phyloP scores from a whole-genome alignment of 2,329 filamentous ascomycete genomes.

The Dactylellina sp. region DNA sequence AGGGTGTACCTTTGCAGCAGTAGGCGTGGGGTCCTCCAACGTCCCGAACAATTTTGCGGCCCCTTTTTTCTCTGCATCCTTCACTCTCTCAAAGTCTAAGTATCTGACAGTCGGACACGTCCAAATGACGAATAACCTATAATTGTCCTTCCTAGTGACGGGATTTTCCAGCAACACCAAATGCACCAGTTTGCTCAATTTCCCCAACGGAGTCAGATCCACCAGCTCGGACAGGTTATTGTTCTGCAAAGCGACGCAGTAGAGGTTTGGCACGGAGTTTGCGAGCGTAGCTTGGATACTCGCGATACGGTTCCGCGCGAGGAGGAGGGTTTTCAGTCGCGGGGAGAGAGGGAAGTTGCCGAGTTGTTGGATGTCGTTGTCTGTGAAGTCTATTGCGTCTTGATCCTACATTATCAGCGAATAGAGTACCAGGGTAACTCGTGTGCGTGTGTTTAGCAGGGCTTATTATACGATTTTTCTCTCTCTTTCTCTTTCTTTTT shows the following conservation, averaged over 20 bases:
- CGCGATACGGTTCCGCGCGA: slow-evolving; percentile 87
- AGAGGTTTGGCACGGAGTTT: slow-evolving; percentile 82
- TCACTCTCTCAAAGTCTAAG: slow-evolving; percentile 92
- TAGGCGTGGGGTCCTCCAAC: slow-evolving; percentile 77
- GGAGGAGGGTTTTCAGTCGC: slow-evolving; percentile 85
- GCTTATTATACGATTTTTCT: slow-evolving; percentile 21
- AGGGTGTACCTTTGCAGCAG: slow-evolving; percentile 77
- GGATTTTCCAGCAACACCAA: slow-evolving; percentile 87
- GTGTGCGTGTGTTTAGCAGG: slow-evolving; percentile 58
- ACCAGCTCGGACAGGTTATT: slow-evolving; percentile 87
- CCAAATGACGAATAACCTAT: slow-evolving; percentile 92
- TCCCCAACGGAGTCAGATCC: slow-evolving; percentile 83
- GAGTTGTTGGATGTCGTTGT: slow-evolving; percentile 92
- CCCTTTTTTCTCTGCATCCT: slow-evolving; percentile 80
- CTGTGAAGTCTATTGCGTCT: slow-evolving; percentile 97
- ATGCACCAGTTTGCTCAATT: slow-evolving; percentile 78
- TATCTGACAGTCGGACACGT: slow-evolving; percentile 85
- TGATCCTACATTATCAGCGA: slow-evolving; percentile 65
- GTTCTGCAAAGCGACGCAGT: slow-evolving; percentile 81
- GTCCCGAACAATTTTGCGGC: slow-evolving; percentile 87
- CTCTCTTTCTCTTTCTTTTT: slow-evolving; percentile 19
- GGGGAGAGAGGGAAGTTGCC: slow-evolving; percentile 93
- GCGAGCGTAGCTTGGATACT: slow-evolving; percentile 81
- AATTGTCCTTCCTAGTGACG: slow-evolving; percentile 92
- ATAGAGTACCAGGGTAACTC: too few species aligned